Base-by-base conservation (phyloP, 2,329 filamentous ascomycete genomes). In the Phyllosticta citribraziliensis region DNA sequence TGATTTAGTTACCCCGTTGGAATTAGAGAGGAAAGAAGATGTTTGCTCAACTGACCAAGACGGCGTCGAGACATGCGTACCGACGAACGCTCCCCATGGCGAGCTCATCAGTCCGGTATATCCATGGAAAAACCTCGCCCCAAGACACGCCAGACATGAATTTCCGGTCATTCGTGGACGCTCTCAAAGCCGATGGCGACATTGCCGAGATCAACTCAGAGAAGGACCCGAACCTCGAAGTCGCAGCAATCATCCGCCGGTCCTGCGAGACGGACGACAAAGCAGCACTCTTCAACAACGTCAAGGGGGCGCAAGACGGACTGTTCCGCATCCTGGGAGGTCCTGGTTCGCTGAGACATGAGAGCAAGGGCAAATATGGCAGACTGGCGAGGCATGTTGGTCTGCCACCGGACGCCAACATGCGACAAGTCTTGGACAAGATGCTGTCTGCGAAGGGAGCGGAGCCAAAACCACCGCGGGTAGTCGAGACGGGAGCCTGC, bases 241-340 rank as follows among this genome's bases (percentile, higher is more conserved):
- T 71, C 0, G 76, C 69, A 3, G 80, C 79, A 12, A 80, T 82
- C 58, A 77, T 76, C 3, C 72, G 79, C 3, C 69, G 67, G 14
- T 78, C 76, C 9, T 76, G 72, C 62, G 80, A 82, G 63, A 74
- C 69, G 0, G 65, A 79, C 52, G 75, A 73, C 60, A 79, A 78
- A 56, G 79, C 80, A 1, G 79, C 79, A 0, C 72, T 82, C 0
- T 80, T 82, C 72, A 79, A 81, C 67, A 82, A 81, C 25, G 61
- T 82, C 58, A 79, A 75, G 58, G 79, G 79, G 1, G 68, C 69
- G 4, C 65, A 76, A 33, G 65, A 79, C 50, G 79, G 79, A 9
- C 69, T 82, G 0, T 82, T 70, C 63, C 71, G 78, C 10, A 80
- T 81, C 22, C 71, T 82, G 4, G 79, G 78, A 22, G 75, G 74